These are phyloP conservation scores for Oryza coarctata DNA, from an alignment of 176 grass and related monocot genomes.

Conservation along the genomic window DNA sequence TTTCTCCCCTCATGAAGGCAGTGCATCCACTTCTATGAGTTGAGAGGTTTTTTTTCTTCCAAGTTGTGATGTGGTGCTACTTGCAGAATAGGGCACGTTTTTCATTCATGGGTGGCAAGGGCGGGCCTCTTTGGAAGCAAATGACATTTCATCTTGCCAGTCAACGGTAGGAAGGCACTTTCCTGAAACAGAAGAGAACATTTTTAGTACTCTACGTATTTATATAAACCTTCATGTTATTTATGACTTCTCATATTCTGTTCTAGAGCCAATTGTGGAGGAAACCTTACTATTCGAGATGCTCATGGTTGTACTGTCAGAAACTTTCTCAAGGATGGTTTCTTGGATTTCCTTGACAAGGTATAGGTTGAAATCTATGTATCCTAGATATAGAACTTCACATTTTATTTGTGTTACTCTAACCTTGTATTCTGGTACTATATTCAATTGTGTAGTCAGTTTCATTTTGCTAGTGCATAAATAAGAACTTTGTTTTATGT, in stretches of 20 bases:
- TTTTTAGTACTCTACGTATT: not conserved
- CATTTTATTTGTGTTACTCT: not conserved
- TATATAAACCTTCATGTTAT: slow-evolving; percentile 8
- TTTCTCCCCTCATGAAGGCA: not conserved
- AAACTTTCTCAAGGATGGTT: slow-evolving; percentile 69
- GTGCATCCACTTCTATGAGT: not conserved
- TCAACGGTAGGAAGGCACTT: slow-evolving; percentile 52
- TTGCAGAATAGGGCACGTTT: slow-evolving; percentile 94
- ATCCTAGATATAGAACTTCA: not conserved
- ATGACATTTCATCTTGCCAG: slow-evolving; percentile 70
- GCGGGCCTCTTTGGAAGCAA: slow-evolving; percentile 89
- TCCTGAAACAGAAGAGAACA: slow-evolving; percentile 15
- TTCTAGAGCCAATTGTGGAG: slow-evolving; percentile 66
- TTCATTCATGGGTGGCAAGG: slow-evolving; percentile 99
- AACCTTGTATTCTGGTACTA: not conserved
- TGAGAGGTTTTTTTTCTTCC: not conserved
- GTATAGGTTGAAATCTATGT: slow-evolving; percentile 45
- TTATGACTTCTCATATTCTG: slow-evolving; percentile 3
- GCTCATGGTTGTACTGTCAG: slow-evolving; percentile 45
- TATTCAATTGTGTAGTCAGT: not conserved
- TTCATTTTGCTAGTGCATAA: not conserved
- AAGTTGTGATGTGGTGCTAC: slow-evolving; percentile 18
- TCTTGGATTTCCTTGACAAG: slow-evolving; percentile 84
- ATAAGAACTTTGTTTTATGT: not conserved
- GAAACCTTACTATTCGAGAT: slow-evolving; percentile 64